phyloP scores from a whole-genome alignment of 108 stramenopile species.

The Cylindrotheca closterium region DNA sequence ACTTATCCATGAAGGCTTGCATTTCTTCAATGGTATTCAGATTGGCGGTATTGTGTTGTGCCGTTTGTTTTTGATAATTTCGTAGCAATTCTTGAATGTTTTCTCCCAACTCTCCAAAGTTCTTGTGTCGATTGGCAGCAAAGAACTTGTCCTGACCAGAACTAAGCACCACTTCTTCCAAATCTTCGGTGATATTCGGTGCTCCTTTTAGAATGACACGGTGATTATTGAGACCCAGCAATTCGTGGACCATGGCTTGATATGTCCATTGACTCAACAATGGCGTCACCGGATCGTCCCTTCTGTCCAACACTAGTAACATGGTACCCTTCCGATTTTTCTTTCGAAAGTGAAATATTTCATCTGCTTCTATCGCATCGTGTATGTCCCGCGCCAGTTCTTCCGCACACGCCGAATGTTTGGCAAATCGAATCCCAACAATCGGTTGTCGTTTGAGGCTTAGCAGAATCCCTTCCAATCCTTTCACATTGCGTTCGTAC shows the following conservation, averaged over 20 bases:
- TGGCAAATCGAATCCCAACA: slow-evolving; percentile 86
- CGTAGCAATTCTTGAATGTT: slow-evolving; percentile 92
- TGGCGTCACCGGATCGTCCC: slow-evolving; percentile 99
- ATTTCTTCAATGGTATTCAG: slow-evolving; percentile 96
- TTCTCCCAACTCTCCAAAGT: slow-evolving; percentile 97
- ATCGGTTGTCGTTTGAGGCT: slow-evolving; percentile 86
- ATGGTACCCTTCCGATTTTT: slow-evolving; percentile 42
- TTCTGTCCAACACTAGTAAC: slow-evolving; percentile 93
- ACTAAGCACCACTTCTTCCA: slow-evolving; percentile 96
- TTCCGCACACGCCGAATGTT: slow-evolving; percentile 69
- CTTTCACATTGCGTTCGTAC: slow-evolving; percentile 86
- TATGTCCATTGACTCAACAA: slow-evolving; percentile 99
- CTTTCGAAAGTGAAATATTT: slow-evolving; percentile 92
- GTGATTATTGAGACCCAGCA: slow-evolving; percentile 96
- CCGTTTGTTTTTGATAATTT: slow-evolving; percentile 92
- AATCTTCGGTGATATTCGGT: slow-evolving; percentile 90
- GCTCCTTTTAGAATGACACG: slow-evolving; percentile 92
- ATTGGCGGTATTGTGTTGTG: slow-evolving; percentile 77
- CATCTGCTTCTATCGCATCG: slow-evolving; percentile 79
- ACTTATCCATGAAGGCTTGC: slow-evolving; percentile 98
- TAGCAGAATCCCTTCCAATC: slow-evolving; percentile 88
- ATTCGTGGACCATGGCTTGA: slow-evolving; percentile 99
- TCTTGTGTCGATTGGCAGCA: slow-evolving; percentile 85
- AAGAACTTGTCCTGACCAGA: slow-evolving; percentile 95
- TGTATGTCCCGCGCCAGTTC: slow-evolving; percentile 81